Evolutionary conservation across 169 alveolate species (phyloP).

Genomic region (Babesia bovis): DNA sequence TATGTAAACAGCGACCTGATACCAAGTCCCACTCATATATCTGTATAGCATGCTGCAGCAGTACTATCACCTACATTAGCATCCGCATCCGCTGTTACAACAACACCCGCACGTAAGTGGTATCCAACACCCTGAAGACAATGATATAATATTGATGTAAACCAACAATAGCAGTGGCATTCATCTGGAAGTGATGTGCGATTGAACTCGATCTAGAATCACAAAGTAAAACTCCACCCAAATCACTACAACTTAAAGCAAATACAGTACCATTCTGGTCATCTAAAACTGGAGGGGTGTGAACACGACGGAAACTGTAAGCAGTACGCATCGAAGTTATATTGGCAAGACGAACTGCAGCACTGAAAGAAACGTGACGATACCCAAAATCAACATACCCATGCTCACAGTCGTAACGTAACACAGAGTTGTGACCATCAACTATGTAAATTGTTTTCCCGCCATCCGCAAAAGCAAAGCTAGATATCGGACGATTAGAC

Average conservation of each 20-base stretch:
- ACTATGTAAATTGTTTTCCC: conserved; percentile 22
- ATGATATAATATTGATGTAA: background rate
- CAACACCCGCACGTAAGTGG: conserved; percentile 14
- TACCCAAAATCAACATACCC: background rate
- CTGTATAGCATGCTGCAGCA: background rate
- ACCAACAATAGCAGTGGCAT: conserved; percentile 41
- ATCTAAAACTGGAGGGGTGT: conserved; percentile 1
- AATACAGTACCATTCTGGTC: conserved; percentile 6
- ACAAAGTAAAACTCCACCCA: conserved; percentile 53
- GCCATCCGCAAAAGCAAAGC: conserved; percentile 34
- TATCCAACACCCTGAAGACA: conserved; percentile 50
- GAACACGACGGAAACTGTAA: conserved; percentile 15
- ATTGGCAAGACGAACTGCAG: conserved; percentile 14
- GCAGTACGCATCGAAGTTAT: conserved; percentile 43
- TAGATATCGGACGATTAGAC: conserved; percentile 1
- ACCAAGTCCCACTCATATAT: conserved; percentile 62
- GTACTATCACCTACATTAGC: conserved; percentile 31
- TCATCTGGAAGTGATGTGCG: conserved; percentile 61
- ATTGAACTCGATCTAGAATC: conserved; percentile 40
- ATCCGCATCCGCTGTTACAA: conserved; percentile 51
- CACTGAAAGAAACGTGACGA: background rate
- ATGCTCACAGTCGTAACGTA: conserved; percentile 32
- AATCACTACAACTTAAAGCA: conserved; percentile 36
- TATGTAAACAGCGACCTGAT: conserved; percentile 43
- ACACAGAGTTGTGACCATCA: conserved; percentile 22